These are phyloP conservation scores for Conoideocrella luteorostrata DNA, from an alignment of 2,329 filamentous ascomycete species.

Conservation along the genomic window DNA sequence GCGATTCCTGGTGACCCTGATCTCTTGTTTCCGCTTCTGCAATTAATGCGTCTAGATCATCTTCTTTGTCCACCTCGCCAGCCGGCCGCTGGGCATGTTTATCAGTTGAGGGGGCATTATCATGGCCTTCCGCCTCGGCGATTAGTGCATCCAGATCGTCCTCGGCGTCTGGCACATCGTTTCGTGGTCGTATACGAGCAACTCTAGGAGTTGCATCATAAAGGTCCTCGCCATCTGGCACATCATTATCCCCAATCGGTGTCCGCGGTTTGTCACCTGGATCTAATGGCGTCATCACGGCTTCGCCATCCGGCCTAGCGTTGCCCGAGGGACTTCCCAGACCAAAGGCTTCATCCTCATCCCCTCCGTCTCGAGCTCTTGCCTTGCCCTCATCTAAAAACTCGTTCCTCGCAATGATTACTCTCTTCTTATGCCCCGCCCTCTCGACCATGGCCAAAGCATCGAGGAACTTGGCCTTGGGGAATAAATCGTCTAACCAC, in stretches of 20 bases:
- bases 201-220: constrained; percentile 47
- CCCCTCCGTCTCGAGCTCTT: constrained; percentile 29
- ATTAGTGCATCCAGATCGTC: constrained; percentile 50
- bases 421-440: constrained; percentile 73
- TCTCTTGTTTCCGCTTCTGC: constrained; percentile 36
- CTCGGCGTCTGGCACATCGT: constrained; percentile 35
- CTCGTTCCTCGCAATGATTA: constrained; percentile 67
- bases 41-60: constrained; percentile 47
- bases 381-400: constrained; percentile 78
- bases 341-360: constrained; percentile 26
- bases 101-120: not conserved
- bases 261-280: constrained; percentile 19
- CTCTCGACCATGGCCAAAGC: constrained; percentile 89
- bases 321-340: too few relatives aligned
- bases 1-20: not conserved
- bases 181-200: constrained; percentile 6
- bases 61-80: constrained; percentile 19
- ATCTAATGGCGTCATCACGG: too few relatives aligned
- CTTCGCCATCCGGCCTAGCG: too few relatives aligned
- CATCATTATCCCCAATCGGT: constrained; percentile 15
- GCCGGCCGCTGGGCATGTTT: not conserved
- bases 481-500: constrained; percentile 95
- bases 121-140: constrained; percentile 36
- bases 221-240: constrained; percentile 41
- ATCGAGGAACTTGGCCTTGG: constrained; percentile 88